A percentile compares a stretch with the other conserved stretches of the same genome.
Conservation (phyloP, 2,329 filamentous ascomycete genomes). For the Clarireedia monteithiana region DNA sequence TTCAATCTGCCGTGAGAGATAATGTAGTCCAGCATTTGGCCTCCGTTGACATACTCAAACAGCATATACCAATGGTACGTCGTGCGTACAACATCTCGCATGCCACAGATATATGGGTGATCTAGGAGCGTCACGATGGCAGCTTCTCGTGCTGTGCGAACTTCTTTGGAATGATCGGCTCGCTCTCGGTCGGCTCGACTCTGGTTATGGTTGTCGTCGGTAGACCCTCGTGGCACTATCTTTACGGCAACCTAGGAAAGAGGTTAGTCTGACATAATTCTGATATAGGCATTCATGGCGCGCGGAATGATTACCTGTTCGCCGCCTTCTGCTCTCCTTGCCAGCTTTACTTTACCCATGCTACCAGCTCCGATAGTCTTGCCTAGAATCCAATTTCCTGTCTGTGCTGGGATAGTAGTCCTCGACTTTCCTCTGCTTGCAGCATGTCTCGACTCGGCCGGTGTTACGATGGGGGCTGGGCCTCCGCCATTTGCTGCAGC, state of each 20-base stretch:
- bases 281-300: background rate
- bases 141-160: conserved; percentile 88
- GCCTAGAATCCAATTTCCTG: conserved; percentile 88
- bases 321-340: conserved; percentile 78
- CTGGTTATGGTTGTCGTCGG: conserved; percentile 65
- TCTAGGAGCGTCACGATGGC: conserved; percentile 92
- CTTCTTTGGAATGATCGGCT: conserved; percentile 93
- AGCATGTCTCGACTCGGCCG: conserved; percentile 40
- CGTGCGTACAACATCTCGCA: conserved; percentile 90
- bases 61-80: conserved; percentile 99
- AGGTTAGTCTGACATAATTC: conserved; percentile 14
- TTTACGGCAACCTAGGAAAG: conserved; percentile 77
- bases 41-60: conserved; percentile 97
- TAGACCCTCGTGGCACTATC: conserved; percentile 86
- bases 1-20: conserved; percentile 96
- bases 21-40: conserved; percentile 99
- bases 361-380: conserved; percentile 97
- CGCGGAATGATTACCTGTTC: conserved; percentile 60
- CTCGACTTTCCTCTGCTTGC: conserved; percentile 48
- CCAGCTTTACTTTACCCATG: conserved; percentile 98
- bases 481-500: conserved; percentile 45
- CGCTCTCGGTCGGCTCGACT: conserved; percentile 70
- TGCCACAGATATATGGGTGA: conserved; percentile 91
- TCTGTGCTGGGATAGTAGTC: conserved; percentile 83
- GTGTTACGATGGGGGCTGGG: conserved; percentile 42